Evolutionary conservation across 441 rosid species (phyloP).

Genomic region (Breynia disticha): DNA sequence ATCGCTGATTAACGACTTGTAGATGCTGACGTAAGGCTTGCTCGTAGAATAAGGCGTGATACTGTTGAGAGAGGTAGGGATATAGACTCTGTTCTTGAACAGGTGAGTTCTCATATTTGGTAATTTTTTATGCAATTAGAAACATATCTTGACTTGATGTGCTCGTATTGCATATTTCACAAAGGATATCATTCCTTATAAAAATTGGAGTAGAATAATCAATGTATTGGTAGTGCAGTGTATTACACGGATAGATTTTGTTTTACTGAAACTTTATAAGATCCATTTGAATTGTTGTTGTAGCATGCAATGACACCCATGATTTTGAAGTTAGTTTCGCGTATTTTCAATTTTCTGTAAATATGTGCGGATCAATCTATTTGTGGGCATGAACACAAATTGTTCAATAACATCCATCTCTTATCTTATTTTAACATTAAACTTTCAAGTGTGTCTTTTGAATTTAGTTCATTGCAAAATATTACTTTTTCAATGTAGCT

Average conservation of each 20-base stretch:
- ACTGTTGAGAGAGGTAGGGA: conserved; percentile 84
- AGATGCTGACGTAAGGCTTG: conserved; percentile 96
- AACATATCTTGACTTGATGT: not conserved
- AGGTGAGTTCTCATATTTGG: conserved; percentile 34
- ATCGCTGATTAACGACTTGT: conserved; percentile 21
- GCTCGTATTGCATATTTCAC: too few species aligned
- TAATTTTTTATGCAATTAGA: conserved; percentile 6
- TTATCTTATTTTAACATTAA: too few species aligned
- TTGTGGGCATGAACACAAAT: not conserved
- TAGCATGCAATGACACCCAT: not conserved
- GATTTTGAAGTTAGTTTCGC: not conserved
- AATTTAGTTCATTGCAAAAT: too few species aligned
- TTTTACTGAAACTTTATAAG: too few species aligned
- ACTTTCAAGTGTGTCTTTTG: too few species aligned
- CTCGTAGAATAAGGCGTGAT: conserved; percentile 83
- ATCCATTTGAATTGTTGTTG: not conserved
- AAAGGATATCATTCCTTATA: too few species aligned
- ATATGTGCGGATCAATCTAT: not conserved
- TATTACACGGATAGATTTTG: too few species aligned
- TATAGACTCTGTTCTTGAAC: conserved; percentile 76
- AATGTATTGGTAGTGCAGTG: too few species aligned
- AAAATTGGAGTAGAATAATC: too few species aligned
- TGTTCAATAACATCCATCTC: too few species aligned
- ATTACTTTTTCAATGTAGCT: too few species aligned
- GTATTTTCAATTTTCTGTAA: not conserved